phyloP scores from a whole-genome alignment of 495 filamentous ascomycete genomes.

The Chlorociboria aeruginascens region DNA sequence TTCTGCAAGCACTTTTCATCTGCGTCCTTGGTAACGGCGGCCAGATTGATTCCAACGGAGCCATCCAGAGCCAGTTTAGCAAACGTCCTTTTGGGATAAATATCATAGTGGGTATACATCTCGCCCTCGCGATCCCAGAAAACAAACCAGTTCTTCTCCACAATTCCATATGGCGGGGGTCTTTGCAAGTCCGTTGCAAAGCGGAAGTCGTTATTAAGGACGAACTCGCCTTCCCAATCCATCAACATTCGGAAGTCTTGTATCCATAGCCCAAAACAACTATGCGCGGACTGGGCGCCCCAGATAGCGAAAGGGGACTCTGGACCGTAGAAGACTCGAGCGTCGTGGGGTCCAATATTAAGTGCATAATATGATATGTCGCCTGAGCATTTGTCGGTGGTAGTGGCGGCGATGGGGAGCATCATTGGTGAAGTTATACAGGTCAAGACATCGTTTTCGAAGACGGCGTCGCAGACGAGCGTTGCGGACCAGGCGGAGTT shows the following conservation, averaged over 20 bases:
- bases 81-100: constrained; percentile 33
- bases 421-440: constrained; percentile 26
- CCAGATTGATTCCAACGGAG: constrained; percentile 28
- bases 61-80: constrained; percentile 29
- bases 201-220: constrained; percentile 20
- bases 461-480: constrained; percentile 33
- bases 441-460: constrained; percentile 25
- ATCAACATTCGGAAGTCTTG: constrained; percentile 36
- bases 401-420: constrained; percentile 32
- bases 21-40: constrained; percentile 11
- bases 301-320: constrained; percentile 31
- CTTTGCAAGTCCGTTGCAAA: constrained; percentile 34
- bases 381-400: constrained; percentile 28
- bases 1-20: constrained; percentile 30
- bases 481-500: constrained; percentile 24
- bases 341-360: constrained; percentile 38
- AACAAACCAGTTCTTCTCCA: constrained; percentile 47
- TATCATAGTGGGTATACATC: constrained; percentile 37
- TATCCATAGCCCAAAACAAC: constrained; percentile 41
- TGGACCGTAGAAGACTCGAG: constrained; percentile 40
- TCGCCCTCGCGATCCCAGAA: constrained; percentile 37
- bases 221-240: constrained; percentile 25
- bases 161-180: constrained; percentile 21
- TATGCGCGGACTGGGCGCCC: constrained; percentile 35
- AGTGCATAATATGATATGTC: constrained; percentile 23